Base-by-base conservation (phyloP, 768 basidiomycete species). In the Lentinula boryana region DNA sequence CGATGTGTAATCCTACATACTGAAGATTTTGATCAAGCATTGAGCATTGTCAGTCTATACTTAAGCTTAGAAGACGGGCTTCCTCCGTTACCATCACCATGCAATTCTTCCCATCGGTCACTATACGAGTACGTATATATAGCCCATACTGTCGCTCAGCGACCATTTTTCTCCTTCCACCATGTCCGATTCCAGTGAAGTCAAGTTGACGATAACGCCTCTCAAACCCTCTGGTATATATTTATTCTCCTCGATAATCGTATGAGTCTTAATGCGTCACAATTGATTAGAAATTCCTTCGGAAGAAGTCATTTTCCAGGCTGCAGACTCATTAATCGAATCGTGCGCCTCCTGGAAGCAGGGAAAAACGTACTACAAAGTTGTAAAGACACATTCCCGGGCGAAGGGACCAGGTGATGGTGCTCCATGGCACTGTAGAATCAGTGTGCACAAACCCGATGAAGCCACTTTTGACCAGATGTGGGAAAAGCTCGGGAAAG, bases 401-500 rank as follows among this genome's bases (percentile, higher is more conserved):
- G 69, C 81, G 40, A 89, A 87, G 66, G 75, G 74, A 3, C 70
- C 79, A 12, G 78, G 70, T 5, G 86, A 87, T 62, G 82, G 78
- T 27, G 84, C 86, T 38, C 70, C 79, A 2, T 92, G 89, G 89
- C 80, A 88, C 66, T 82, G 81, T 68, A 81, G 89, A 23, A 69
- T 84, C 61, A 89, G 88, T 67, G 80, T 82, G 66, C 90, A 92
- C 70, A 69, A 78, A 12, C 67, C 78, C 5, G 76, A 83, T n/a
- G 87, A 91, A 58, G 84, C 80, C 8, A 84, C 85, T 1, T 91
- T 92, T 69, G 86, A 89, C 63, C 80, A 84, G 64, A 74, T 91
- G 65, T 91, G 90, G 90, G 77, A 75, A 41, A 86, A 83, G 65
- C 70, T 91, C 13, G 87, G 85, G 0, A 72, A 72, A 58, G 77